Evolutionary conservation across 2,329 filamentous ascomycete genomes (phyloP).

Genomic region (Ambrosiella xylebori): DNA sequence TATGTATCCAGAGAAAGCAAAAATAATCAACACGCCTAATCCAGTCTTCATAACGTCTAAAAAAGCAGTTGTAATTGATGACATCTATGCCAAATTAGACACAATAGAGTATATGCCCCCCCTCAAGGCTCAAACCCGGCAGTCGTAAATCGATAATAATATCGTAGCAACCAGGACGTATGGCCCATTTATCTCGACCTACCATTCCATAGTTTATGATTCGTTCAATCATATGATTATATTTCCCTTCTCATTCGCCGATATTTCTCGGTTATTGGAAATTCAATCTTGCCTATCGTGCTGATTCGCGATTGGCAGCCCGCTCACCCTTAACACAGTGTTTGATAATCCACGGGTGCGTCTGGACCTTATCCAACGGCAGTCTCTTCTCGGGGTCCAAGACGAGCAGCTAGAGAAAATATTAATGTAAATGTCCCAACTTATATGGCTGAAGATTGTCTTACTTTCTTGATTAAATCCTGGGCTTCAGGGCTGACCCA

Average conservation of each 20-base stretch:
- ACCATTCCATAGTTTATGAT: neutral
- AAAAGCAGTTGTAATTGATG: too few species aligned
- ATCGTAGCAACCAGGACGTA: neutral
- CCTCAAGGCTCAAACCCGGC: too few species aligned
- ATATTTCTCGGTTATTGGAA: neutral
- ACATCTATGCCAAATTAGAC: too few species aligned
- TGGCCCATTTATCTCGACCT: neutral
- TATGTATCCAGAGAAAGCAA: neutral
- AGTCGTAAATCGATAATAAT: too few species aligned
- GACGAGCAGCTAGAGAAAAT: slow-evolving; percentile 51
- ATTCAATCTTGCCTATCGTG: neutral
- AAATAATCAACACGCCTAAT: neutral
- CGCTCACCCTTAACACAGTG: slow-evolving; percentile 59
- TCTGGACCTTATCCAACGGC: slow-evolving; percentile 70
- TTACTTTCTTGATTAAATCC: slow-evolving; percentile 80
- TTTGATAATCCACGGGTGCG: slow-evolving; percentile 93
- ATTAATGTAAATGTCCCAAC: slow-evolving; percentile 4
- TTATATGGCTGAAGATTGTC: slow-evolving; percentile 15
- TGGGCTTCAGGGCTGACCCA: slow-evolving; percentile 82
- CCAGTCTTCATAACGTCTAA: too few species aligned
- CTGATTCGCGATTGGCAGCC: slow-evolving; percentile 29
- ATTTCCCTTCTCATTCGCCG: neutral
- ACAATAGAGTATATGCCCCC: too few species aligned
- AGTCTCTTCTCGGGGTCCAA: slow-evolving; percentile 89
- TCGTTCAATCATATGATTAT: neutral